Percentiles rank a stretch among this genome's conserved stretches.
These are phyloP conservation scores for Bryopsis sp. DNA, from an alignment of 139 green algal species.

Conservation along the genomic window DNA sequence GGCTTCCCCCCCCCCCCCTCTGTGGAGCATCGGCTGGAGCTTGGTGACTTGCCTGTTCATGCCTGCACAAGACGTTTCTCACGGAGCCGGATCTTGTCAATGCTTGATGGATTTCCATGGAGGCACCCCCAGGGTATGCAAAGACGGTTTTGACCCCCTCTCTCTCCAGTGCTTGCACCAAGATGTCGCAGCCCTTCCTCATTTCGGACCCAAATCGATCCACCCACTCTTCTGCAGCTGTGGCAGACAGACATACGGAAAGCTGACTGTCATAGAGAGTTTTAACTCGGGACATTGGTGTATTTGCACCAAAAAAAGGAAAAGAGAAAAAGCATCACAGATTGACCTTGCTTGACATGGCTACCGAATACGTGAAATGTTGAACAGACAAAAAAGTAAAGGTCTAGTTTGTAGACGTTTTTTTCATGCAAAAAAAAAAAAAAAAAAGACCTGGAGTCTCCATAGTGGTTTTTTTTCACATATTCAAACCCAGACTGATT, in stretches of 20 bases:
- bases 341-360: neutral
- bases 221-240: constrained; percentile 47
- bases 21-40: too few relatives aligned
- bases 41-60: constrained; percentile 76
- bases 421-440: too few relatives aligned
- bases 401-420: too few relatives aligned
- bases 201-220: constrained; percentile 72
- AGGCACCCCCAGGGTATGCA: constrained; percentile 87
- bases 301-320: too few relatives aligned
- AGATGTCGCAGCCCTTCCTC: constrained; percentile 93
- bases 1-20: too few relatives aligned
- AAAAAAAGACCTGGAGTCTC: too few relatives aligned
- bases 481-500: neutral
- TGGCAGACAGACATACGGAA: too few relatives aligned
- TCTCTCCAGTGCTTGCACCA: constrained; percentile 90
- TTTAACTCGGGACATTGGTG: too few relatives aligned
- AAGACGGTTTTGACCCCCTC: constrained; percentile 83
- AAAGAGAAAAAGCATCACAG: neutral
- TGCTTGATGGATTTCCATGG: constrained; percentile 99
- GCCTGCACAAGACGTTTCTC: constrained; percentile 92
- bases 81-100: constrained; percentile 84
- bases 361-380: too few relatives aligned
- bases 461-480: too few relatives aligned
- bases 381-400: too few relatives aligned
- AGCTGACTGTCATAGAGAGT: too few relatives aligned